These are phyloP conservation scores for Colletotrichum sp. DNA, from an alignment of 2,329 filamentous ascomycete genomes.

Conservation along the genomic window DNA sequence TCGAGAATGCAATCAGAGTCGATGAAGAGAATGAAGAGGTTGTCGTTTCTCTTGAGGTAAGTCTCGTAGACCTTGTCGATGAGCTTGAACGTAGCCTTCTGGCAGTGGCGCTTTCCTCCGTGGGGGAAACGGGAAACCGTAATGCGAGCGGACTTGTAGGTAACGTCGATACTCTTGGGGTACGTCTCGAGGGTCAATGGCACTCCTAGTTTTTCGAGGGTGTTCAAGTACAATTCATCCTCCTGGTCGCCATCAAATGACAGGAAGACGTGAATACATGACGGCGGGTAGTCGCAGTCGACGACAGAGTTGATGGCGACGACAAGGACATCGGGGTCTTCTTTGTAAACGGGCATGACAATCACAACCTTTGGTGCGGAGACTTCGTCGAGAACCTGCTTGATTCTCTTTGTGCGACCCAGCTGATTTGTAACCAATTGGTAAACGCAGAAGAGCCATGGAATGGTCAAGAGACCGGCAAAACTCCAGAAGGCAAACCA, in stretches of 20 bases:
- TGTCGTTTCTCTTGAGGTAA: slow-evolving; percentile 86
- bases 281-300: slow-evolving; percentile 89
- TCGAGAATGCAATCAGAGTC: slow-evolving; percentile 97
- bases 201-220: slow-evolving; percentile 84
- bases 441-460: slow-evolving; percentile 93
- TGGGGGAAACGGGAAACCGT: slow-evolving; percentile 93
- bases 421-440: slow-evolving; percentile 88
- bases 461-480: slow-evolving; percentile 80
- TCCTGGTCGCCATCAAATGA: slow-evolving; percentile 93
- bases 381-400: slow-evolving; percentile 81
- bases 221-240: slow-evolving; percentile 87
- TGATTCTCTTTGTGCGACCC: slow-evolving; percentile 81
- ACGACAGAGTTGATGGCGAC: slow-evolving; percentile 91
- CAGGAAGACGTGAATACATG: slow-evolving; percentile 92
- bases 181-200: slow-evolving; percentile 78
- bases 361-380: slow-evolving; percentile 94
- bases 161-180: slow-evolving; percentile 88
- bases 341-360: slow-evolving; percentile 96
- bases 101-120: slow-evolving; percentile 91
- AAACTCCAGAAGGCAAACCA: slow-evolving; percentile 98
- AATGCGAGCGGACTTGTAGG: slow-evolving; percentile 81
- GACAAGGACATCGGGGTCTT: slow-evolving; percentile 82
- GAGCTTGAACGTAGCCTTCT: slow-evolving; percentile 90
- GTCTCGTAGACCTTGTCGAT: slow-evolving; percentile 92
- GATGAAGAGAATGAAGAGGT: slow-evolving; percentile 95